Base-by-base conservation (phyloP, 805 yeast species). In the Candida montana region DNA sequence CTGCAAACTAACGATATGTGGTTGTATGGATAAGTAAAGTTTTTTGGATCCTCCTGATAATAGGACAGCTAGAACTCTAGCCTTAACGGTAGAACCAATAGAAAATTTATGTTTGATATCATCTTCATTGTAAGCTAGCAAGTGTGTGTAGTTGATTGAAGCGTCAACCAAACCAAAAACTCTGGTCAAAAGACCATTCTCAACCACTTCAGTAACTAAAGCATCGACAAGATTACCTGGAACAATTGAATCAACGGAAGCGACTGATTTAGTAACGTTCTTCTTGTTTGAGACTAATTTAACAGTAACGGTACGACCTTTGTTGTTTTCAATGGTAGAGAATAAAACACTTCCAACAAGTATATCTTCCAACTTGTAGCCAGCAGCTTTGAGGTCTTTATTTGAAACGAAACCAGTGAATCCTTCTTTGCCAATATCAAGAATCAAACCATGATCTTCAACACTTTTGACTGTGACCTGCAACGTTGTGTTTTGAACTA, bases 361-460 rank as follows among this genome's bases (percentile, higher is more conserved):
- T 17, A 81, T 52, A 1, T 52, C 36, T 16, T 64, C 70, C 7
- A 65, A 46, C 10, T 65, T 60, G 21, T 67, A 40, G 5, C 57
- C 65, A 13, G 71, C 68, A 29, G 58, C 54, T 30, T 61, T 59
- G 38, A 83, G 62, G 44, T 83, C 91, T 50, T 81, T 83, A 49
- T 76, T 80, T 2, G 95, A 74, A 36, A 90, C 67, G 61, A 91
- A 90, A 1, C 95, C 96, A 23, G 77, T 65, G 8, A 73, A 43
- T 6, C 71, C 74, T 8, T 61, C 61, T 38, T 72, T 58, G 27
- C 97, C 97, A 31, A 83, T 61, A 51, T 81, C 83, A 33, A 91
- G 64, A 42, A 86, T 76, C 19, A 79, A 74, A 64, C 99, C 99
- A 59, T 88, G 96, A 59, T 93, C 99, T 70, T 93, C 98, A 19